Conservation (phyloP, 805 yeast genomes). For the Yamadazyma paraphyllophila region DNA sequence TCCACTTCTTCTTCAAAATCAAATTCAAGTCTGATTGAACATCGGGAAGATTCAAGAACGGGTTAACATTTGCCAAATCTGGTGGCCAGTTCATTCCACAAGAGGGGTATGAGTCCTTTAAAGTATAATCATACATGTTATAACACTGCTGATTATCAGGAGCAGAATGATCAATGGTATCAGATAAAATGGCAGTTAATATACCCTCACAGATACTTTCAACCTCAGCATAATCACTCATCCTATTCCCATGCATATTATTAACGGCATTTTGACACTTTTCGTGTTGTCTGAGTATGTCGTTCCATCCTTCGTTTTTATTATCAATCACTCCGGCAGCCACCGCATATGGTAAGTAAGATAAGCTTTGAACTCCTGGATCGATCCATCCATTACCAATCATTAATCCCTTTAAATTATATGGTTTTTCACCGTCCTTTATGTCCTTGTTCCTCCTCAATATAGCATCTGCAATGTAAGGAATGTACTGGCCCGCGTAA, state of each 20-base stretch:
- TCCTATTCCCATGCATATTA: constrained; percentile 16
- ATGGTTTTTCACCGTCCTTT: constrained; percentile 18
- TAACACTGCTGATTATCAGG: constrained; percentile 53
- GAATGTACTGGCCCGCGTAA: constrained; percentile 95
- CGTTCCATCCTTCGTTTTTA: constrained; percentile 36
- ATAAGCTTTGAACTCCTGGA: constrained; percentile 78
- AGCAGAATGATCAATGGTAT: constrained; percentile 25
- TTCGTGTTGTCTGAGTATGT: constrained; percentile 51
- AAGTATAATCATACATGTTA: constrained; percentile 79
- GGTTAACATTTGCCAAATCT: constrained; percentile 46
- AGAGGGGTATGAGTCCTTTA: constrained; percentile 70
- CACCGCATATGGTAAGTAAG: constrained; percentile 70
- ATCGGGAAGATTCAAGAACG: constrained; percentile 46
- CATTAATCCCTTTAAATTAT: constrained; percentile 60
- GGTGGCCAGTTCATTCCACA: constrained; percentile 96
- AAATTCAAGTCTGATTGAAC: constrained; percentile 54
- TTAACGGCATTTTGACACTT: constrained; percentile 57
- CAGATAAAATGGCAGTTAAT: constrained; percentile 34
- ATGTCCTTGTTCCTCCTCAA: constrained; percentile 41
- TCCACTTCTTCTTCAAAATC: constrained; percentile 51
- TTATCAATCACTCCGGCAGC: constrained; percentile 54
- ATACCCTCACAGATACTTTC: constrained; percentile 48
- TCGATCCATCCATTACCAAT: constrained; percentile 96
- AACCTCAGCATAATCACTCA: constrained; percentile 22
- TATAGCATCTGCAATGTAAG: constrained; percentile 73